These are phyloP conservation scores for Nakaseomyces delphensis DNA, from an alignment of 1,139 yeast genomes.

Conservation along the genomic window DNA sequence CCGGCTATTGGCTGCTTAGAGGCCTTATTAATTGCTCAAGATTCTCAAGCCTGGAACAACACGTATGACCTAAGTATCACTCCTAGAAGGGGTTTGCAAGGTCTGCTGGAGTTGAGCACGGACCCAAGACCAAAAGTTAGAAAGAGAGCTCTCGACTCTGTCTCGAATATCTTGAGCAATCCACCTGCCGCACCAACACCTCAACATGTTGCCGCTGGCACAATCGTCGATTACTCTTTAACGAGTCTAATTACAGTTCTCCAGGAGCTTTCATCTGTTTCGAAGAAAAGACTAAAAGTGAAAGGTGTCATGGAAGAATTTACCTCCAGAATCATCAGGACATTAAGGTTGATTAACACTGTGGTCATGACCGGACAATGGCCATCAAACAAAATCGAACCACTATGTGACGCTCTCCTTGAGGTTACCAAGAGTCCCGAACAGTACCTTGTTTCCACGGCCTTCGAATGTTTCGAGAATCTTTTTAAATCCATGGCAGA, in stretches of 20 bases:
- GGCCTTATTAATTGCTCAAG: slow-evolving; percentile 71
- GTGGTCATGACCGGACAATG: slow-evolving; percentile 70
- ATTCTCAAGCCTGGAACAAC: slow-evolving; percentile 63
- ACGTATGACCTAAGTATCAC: slow-evolving; percentile 46
- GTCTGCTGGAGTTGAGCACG: slow-evolving; percentile 66
- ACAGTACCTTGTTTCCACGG: slow-evolving; percentile 69
- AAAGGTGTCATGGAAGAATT: slow-evolving; percentile 41
- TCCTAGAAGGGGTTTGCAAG: slow-evolving; percentile 75
- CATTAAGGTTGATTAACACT: slow-evolving; percentile 61
- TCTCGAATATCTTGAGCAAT: slow-evolving; percentile 48
- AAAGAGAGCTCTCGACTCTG: slow-evolving; percentile 87
- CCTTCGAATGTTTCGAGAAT: slow-evolving; percentile 80
- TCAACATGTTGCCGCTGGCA: slow-evolving; percentile 64
- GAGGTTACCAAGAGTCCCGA: slow-evolving; percentile 76
- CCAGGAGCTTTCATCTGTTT: slow-evolving; percentile 35
- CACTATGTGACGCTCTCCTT: slow-evolving; percentile 65
- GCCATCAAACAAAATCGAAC: slow-evolving; percentile 65
- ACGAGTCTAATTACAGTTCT: slow-evolving; percentile 38
- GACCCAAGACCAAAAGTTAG: slow-evolving; percentile 95
- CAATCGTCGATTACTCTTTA: slow-evolving; percentile 63
- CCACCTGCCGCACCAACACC: slow-evolving; percentile 81
- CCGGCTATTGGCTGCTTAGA: slow-evolving; percentile 84
- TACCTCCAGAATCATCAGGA: slow-evolving; percentile 59
- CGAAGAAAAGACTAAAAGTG: slow-evolving; percentile 30
- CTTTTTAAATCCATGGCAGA: slow-evolving; percentile 60